Base-by-base conservation (phyloP, 192 early-diverging fungal genomes). In the Podila epigama region DNA sequence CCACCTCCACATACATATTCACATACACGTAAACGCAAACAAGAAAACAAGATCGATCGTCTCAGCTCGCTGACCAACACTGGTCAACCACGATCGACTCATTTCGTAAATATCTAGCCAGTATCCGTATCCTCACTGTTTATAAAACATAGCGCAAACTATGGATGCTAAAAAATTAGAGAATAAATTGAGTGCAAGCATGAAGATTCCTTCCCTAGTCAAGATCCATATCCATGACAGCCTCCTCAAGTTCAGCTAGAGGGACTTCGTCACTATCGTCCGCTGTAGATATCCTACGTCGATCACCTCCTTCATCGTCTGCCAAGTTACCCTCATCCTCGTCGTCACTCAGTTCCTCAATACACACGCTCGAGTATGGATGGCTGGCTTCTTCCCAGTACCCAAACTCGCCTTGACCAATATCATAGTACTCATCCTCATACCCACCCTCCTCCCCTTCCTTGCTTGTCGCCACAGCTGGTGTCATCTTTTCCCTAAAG, bases 241-340 rank as follows among this genome's bases (percentile, higher is more conserved):
- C 25, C n/a, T 48, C 44, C 8, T 4, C n/a, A 15, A 48, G 44
- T 48, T 48, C 18, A 13, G 15, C 31, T 2, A 59, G 13, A 28
- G 22, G 29, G 29, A 20, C 29, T 5, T 48, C 44, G 44, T 48
- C 44, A 8, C 25, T 22, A 2, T 22, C n/a, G 44, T 9, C 10
- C 7, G 44, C n/a, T 0, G 44, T 22, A 9, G 44, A 18, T 20
- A 22, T 48, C 7, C n/a, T 22, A 0, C 5, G 44, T 22, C 44
- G 44, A 20, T 58, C 35, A 15, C 53, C 48, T 5, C 41, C 71
- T 22, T 75, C 71, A 20, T 75, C 65, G 29, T 67, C 71, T 27
- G 71, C 64, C 53, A 75, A 4, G n/a, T 67, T 67, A 12, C 71
- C 71, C 11, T 54, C 52, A 18, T 54, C 52, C 29, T 48, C 44